Percentiles rank a stretch among this genome's conserved stretches.
Conservation (phyloP, 805 yeast species). For the Blastobotrys peoriensis region DNA sequence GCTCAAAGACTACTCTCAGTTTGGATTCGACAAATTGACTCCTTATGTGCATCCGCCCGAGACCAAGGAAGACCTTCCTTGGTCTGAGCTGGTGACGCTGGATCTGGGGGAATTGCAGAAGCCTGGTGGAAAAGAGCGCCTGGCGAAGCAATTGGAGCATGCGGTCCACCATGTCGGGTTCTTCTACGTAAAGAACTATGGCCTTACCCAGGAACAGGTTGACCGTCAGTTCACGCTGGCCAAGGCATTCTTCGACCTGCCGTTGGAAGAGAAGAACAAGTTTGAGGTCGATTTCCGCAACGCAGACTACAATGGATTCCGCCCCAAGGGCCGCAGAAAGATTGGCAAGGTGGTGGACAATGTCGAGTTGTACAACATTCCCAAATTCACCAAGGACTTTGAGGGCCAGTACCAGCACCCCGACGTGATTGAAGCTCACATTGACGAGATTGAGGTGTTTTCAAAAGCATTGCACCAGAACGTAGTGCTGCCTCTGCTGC, state of each 20-base stretch:
- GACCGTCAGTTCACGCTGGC: conserved; percentile 8
- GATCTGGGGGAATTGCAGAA: conserved; percentile 3
- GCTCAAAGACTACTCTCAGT: conserved; percentile 1
- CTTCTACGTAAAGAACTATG: conserved; percentile 9
- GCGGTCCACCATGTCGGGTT: conserved; percentile 10
- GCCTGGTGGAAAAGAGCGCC: conserved; percentile 6
- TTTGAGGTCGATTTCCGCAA: conserved; percentile 5
- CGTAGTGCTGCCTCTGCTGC: conserved; percentile 4
- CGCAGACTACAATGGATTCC: conserved; percentile 9
- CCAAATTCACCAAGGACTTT: conserved; percentile 8
- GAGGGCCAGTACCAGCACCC: conserved; percentile 2
- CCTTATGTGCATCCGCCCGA: conserved; percentile 9
- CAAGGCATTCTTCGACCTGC: conserved; percentile 6
- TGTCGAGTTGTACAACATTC: conserved; percentile 8
- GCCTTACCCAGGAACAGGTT: conserved; percentile 7
- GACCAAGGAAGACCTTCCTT: conserved; percentile 6
- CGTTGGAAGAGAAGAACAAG: conserved; percentile 6
- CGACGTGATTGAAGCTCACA: conserved; percentile 3
- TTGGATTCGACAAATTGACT: neutral
- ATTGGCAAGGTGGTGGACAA: conserved; percentile 2
- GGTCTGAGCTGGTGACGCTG: conserved; percentile 8
- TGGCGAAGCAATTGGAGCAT: conserved; percentile 8
- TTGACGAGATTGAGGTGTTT: conserved; percentile 4
- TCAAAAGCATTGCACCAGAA: conserved; percentile 4
- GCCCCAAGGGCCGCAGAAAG: conserved; percentile 2